phyloP scores from a whole-genome alignment of 1,284 basidiomycete species.

The Ceratobasidium sp. region DNA sequence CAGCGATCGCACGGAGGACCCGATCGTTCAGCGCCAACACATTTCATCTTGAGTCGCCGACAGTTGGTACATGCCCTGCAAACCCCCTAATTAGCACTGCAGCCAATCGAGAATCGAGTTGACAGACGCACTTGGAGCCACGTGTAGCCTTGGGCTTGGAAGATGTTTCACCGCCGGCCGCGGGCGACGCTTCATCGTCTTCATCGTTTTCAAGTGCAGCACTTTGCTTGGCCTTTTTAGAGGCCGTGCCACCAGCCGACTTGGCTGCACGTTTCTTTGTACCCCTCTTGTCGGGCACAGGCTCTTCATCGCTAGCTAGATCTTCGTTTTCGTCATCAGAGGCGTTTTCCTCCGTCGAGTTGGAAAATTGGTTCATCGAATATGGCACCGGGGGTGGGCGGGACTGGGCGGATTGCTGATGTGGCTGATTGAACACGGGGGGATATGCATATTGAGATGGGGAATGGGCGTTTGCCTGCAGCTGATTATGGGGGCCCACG shows the following conservation, averaged over 20 bases:
- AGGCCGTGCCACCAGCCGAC: slow-evolving; percentile 59
- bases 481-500: slow-evolving; percentile 20
- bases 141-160: slow-evolving; percentile 88
- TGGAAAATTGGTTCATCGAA: slow-evolving; percentile 10
- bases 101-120: slow-evolving; percentile 21
- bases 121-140: slow-evolving; percentile 79
- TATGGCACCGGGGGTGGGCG: slow-evolving; percentile 16
- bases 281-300: background rate
- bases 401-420: background rate
- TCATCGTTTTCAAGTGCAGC: slow-evolving; percentile 70
- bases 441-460: slow-evolving; percentile 32
- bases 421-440: slow-evolving; percentile 32
- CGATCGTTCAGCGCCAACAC: slow-evolving; percentile 92
- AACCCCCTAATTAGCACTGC: slow-evolving; percentile 42
- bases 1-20: slow-evolving; percentile 82
- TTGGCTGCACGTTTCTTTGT: slow-evolving; percentile 67
- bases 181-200: slow-evolving; percentile 52
- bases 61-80: slow-evolving; percentile 92
- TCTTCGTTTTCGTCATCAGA: slow-evolving; percentile 36
- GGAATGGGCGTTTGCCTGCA: slow-evolving; percentile 19
- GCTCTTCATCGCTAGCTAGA: slow-evolving; percentile 29
- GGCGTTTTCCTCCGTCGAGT: slow-evolving; percentile 18
- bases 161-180: slow-evolving; percentile 70
- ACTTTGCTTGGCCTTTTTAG: slow-evolving; percentile 70
- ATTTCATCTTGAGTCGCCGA: slow-evolving; percentile 98